A percentile compares a stretch with the other conserved stretches of the same genome.
Conservation (phyloP, 768 basidiomycete genomes). For the Podaxis sp. region DNA sequence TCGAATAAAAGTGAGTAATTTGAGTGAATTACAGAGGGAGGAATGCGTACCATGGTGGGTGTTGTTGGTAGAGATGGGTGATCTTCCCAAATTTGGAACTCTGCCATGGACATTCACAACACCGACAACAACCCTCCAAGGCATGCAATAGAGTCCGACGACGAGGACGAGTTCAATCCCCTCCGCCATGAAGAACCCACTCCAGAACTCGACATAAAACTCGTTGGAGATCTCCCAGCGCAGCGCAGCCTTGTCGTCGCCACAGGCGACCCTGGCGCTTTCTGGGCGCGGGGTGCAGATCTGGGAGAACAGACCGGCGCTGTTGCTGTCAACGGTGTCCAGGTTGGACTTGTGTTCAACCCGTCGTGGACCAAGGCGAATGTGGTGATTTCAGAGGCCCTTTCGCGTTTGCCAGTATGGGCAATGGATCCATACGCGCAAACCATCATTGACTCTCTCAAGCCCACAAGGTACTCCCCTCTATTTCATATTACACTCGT, state of each 20-base stretch:
- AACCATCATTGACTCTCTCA: constrained; percentile 38
- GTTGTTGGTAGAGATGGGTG: constrained; percentile 13
- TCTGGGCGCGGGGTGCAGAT: constrained; percentile 52
- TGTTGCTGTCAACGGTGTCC: constrained; percentile 43
- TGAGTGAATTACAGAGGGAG: not conserved
- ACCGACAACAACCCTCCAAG: constrained; percentile 56
- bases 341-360: constrained; percentile 49
- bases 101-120: constrained; percentile 26
- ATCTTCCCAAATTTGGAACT: constrained; percentile 12
- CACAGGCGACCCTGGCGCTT: constrained; percentile 42
- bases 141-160: constrained; percentile 65
- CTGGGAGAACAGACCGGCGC: constrained; percentile 53
- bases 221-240: constrained; percentile 35
- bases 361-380: constrained; percentile 48
- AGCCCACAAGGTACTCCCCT: constrained; percentile 43
- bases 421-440: constrained; percentile 50
- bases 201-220: constrained; percentile 29
- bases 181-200: constrained; percentile 25
- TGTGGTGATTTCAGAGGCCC: constrained; percentile 54
- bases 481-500: not conserved
- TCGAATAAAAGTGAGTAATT: not conserved
- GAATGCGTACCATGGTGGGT: constrained; percentile 30
- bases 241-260: constrained; percentile 41
- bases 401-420: constrained; percentile 47
- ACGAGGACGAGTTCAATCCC: constrained; percentile 63